Evolutionary conservation across 1,284 basidiomycete genomes (phyloP).

Genomic region (Cutaneotrichosporon daszewskae): DNA sequence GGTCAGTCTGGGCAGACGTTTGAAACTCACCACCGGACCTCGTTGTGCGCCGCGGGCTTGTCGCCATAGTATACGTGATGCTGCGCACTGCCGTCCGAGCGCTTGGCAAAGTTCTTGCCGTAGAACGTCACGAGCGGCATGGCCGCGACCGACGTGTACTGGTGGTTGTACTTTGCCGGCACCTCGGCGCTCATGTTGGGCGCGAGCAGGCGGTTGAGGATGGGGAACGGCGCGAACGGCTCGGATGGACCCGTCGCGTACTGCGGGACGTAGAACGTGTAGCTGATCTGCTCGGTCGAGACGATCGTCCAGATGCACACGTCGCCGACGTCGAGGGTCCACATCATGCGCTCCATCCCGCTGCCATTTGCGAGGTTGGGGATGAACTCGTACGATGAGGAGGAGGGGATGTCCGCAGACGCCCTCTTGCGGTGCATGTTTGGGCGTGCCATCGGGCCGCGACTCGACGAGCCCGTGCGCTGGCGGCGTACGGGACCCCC

Average conservation of each 20-base stretch:
- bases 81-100: constrained; percentile 56
- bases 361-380: constrained; percentile 7
- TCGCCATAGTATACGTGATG: constrained; percentile 73
- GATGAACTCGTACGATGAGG: constrained; percentile 19
- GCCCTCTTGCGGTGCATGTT: constrained; percentile 29
- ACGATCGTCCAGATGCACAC: constrained; percentile 44
- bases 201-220: constrained; percentile 74
- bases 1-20: not conserved
- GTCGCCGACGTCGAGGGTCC: constrained; percentile 40
- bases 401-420: constrained; percentile 21
- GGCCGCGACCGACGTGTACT: constrained; percentile 30
- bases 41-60: constrained; percentile 76
- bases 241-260: constrained; percentile 51
- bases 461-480: constrained; percentile 31
- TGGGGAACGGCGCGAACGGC: constrained; percentile 79
- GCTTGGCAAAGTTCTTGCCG: constrained; percentile 81
- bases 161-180: constrained; percentile 26
- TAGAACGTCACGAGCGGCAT: constrained; percentile 52
- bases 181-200: constrained; percentile 52
- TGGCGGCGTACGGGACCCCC: constrained; percentile 38
- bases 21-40: constrained; percentile 69
- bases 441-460: constrained; percentile 29
- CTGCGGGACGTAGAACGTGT: constrained; percentile 89
- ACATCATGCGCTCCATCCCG: constrained; percentile 18
- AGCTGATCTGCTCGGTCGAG: constrained; percentile 48